Evolutionary conservation across 345 rosid species (phyloP).

Genomic region (Reutealis trisperma): DNA sequence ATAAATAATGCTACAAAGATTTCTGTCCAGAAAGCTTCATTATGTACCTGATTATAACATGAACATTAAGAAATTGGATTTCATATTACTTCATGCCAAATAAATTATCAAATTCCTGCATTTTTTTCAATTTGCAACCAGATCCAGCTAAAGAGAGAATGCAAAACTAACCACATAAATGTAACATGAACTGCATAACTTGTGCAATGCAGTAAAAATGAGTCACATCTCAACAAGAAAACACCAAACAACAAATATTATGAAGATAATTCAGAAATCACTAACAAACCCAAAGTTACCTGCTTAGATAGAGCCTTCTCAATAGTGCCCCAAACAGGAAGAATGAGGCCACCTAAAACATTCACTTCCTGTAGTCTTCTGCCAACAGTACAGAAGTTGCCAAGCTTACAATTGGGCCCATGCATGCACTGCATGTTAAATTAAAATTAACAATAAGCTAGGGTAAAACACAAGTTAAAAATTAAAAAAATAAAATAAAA

Average conservation of each 20-base stretch:
- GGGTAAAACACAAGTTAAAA: background rate
- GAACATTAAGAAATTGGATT: too few species aligned
- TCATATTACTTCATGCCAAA: too few species aligned
- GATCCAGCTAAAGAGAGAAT: background rate
- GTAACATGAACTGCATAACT: background rate
- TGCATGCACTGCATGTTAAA: conserved; percentile 86
- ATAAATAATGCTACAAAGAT: too few species aligned
- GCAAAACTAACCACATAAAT: background rate
- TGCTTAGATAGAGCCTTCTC: conserved; percentile 96
- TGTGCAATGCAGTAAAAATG: background rate
- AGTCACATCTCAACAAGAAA: background rate
- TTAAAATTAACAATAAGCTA: conserved; percentile 16
- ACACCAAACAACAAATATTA: background rate
- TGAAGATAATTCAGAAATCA: too few species aligned
- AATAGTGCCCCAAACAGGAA: conserved; percentile 97
- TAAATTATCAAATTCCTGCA: too few species aligned
- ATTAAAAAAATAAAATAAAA: too few species aligned
- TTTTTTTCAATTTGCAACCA: background rate
- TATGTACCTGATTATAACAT: too few species aligned
- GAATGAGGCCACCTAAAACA: conserved; percentile 94
- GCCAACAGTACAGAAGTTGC: conserved; percentile 93
- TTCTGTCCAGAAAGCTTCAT: too few species aligned
- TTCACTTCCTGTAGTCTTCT: conserved; percentile 90
- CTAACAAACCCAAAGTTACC: conserved; percentile 38
- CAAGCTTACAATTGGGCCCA: conserved; percentile 92